Conservation (phyloP, 139 green algal genomes). For the Micromonas commoda region DNA sequence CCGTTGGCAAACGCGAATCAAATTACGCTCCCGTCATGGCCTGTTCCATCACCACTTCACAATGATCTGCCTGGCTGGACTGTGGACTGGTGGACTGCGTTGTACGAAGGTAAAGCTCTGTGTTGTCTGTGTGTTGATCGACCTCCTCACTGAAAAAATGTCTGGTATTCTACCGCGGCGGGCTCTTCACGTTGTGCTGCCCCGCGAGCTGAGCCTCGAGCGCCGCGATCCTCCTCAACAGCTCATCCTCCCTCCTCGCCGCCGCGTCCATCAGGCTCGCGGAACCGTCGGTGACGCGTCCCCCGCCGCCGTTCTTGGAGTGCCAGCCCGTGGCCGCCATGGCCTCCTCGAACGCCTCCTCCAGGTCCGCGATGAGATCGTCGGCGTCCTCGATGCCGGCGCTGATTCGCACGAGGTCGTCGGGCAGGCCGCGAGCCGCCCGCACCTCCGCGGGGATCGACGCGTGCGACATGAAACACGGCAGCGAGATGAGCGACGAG, state of each 20-base stretch:
- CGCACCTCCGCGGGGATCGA: conserved; percentile 77
- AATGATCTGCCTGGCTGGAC: too few species aligned
- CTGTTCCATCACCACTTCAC: too few species aligned
- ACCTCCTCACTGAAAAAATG: too few species aligned
- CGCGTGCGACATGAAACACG: conserved; percentile 96
- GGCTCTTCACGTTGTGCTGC: background rate
- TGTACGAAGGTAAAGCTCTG: too few species aligned
- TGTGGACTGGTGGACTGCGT: too few species aligned
- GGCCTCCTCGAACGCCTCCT: conserved; percentile 29
- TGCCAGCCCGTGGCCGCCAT: background rate
- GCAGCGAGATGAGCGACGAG: conserved; percentile 79
- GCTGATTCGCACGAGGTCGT: conserved; percentile 93
- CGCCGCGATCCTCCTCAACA: background rate
- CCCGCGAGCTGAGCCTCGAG: background rate
- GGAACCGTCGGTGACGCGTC: background rate
- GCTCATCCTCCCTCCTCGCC: too few species aligned
- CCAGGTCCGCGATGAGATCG: conserved; percentile 65
- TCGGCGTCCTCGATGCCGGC: conserved; percentile 78
- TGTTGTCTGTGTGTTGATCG: too few species aligned
- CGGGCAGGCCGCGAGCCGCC: conserved; percentile 75
- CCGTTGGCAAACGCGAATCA: too few species aligned
- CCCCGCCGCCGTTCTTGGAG: too few species aligned
- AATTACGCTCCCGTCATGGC: too few species aligned
- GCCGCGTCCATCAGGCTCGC: background rate
- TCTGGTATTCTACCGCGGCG: too few species aligned